Percentiles rank a stretch among this genome's conserved stretches.
Evolutionary conservation across 1,139 yeast genomes (phyloP).

Genomic region (Ashbya aceris): DNA sequence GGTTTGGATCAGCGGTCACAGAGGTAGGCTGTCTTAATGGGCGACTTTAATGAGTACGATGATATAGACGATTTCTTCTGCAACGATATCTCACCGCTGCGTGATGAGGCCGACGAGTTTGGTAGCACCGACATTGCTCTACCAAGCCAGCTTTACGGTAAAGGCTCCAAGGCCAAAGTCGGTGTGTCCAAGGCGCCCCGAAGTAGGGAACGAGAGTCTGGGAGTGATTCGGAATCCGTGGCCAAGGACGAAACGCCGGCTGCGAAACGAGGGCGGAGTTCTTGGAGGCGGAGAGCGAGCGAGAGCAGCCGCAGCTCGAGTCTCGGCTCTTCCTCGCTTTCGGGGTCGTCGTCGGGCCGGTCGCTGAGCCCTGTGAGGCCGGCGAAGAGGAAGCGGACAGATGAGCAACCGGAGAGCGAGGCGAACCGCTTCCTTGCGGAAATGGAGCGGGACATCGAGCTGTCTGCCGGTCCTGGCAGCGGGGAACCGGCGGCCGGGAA

Average conservation of each 20-base stretch:
- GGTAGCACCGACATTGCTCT: not conserved
- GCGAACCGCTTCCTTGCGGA: constrained; percentile 2
- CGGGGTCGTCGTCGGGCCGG: not conserved
- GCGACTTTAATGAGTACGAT: not conserved
- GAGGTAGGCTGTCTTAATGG: constrained; percentile 1
- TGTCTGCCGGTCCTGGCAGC: not conserved
- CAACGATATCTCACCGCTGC: not conserved
- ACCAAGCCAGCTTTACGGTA: not conserved
- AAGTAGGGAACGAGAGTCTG: not conserved
- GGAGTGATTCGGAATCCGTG: not conserved
- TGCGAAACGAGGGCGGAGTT: not conserved
- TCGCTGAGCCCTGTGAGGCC: constrained; percentile 1
- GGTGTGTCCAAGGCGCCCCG: not conserved
- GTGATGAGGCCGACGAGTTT: not conserved
- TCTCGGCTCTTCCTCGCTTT: not conserved
- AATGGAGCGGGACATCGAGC: constrained; percentile 2
- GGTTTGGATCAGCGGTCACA: no score
- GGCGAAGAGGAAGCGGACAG: not conserved
- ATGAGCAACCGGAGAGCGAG: constrained; percentile 5
- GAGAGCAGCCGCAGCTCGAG: not conserved
- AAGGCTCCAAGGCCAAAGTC: not conserved
- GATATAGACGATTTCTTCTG: constrained; percentile 4
- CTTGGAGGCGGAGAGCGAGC: not conserved
- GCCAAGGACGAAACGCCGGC: not conserved
- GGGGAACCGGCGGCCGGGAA: not conserved